phyloP scores from a whole-genome alignment of 208 protist genomes.

The Crithidia fasciculata region DNA sequence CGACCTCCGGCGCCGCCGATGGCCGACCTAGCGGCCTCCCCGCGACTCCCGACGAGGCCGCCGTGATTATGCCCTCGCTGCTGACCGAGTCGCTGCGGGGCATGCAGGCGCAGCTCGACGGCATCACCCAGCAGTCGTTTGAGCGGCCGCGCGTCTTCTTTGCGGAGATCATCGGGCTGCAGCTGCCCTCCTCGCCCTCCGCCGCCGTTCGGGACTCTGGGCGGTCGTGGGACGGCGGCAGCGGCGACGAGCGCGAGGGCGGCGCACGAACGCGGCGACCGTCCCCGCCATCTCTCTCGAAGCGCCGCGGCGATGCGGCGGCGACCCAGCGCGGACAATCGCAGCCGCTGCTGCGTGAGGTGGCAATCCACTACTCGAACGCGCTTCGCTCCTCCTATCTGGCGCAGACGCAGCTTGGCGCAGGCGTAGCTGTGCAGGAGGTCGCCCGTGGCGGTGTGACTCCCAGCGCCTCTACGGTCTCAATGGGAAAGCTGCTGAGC shows the following conservation, averaged over 20 bases:
- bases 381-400: conserved; percentile 29
- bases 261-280: neutral
- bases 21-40: conserved; percentile 11
- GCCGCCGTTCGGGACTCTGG: neutral
- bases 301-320: neutral
- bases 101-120: conserved; percentile 65
- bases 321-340: neutral
- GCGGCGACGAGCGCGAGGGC: neutral
- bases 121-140: conserved; percentile 81
- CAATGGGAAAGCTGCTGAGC: conserved; percentile 3
- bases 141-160: conserved; percentile 24
- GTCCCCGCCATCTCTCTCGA: neutral
- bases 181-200: neutral
- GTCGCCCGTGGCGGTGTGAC: neutral
- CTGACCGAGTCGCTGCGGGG: conserved; percentile 74
- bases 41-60: conserved; percentile 31
- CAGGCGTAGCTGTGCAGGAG: neutral
- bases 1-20: neutral
- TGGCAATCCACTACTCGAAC: conserved; percentile 29
- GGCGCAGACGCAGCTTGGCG: conserved; percentile 13
- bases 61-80: conserved; percentile 69
- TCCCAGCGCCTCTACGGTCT: neutral
- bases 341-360: conserved; percentile 6
- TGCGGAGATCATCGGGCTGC: conserved; percentile 18
- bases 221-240: neutral